These are phyloP conservation scores for Geopyxis carbonaria DNA, from an alignment of 495 filamentous ascomycete species.

Conservation along the genomic window DNA sequence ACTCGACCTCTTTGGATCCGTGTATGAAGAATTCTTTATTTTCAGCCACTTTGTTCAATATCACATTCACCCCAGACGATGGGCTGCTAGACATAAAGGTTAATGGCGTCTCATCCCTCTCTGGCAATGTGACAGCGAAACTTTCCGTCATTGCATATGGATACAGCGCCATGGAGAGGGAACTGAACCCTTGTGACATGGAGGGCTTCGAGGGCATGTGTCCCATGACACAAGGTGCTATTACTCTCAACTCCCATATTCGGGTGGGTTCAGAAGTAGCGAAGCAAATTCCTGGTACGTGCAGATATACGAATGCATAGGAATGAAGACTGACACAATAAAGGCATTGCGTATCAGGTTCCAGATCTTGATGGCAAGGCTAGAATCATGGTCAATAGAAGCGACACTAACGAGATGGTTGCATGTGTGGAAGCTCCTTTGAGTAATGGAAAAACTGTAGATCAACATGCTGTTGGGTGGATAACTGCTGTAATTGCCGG, in stretches of 20 bases:
- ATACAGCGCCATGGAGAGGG: slow-evolving; percentile 42
- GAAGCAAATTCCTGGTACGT: slow-evolving; percentile 42
- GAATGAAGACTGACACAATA: slow-evolving; percentile 1
- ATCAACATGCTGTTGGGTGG: slow-evolving; percentile 75
- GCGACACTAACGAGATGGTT: slow-evolving; percentile 32
- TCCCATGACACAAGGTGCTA: slow-evolving; percentile 77
- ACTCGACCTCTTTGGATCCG: slow-evolving; percentile 54
- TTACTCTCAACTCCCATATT: slow-evolving; percentile 45
- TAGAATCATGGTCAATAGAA: slow-evolving; percentile 47
- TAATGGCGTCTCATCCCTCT: slow-evolving; percentile 61
- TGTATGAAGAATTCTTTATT: slow-evolving; percentile 62
- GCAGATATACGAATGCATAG: not conserved
- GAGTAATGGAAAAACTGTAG: slow-evolving; percentile 78
- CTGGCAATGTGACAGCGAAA: slow-evolving; percentile 62
- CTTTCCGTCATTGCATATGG: slow-evolving; percentile 65
- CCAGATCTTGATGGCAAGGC: slow-evolving; percentile 79
- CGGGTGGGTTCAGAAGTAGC: slow-evolving; percentile 37
- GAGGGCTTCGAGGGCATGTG: slow-evolving; percentile 55
- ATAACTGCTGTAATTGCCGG: slow-evolving; percentile 63
- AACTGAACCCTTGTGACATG: slow-evolving; percentile 55
- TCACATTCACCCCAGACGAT: slow-evolving; percentile 59
- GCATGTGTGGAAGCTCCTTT: slow-evolving; percentile 74
- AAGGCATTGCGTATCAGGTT: slow-evolving; percentile 57
- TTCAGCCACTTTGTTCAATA: slow-evolving; percentile 61
- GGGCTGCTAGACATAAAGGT: slow-evolving; percentile 53